Conservation (phyloP, 1,284 basidiomycete species). For the Cryptococcus sp. region DNA sequence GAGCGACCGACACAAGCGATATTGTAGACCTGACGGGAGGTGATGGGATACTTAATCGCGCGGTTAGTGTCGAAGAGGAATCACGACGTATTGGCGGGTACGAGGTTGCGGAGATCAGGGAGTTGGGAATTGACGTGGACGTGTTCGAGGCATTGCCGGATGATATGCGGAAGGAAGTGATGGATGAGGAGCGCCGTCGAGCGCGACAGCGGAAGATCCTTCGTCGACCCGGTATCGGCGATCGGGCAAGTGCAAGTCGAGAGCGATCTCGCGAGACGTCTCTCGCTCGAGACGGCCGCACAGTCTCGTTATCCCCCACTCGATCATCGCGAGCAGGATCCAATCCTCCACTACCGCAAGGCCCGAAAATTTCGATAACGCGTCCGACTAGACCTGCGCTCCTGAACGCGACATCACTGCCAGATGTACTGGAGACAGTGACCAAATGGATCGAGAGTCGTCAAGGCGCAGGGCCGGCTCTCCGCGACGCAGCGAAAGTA, state of each 20-base stretch:
- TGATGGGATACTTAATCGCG: slow-evolving; percentile 1
- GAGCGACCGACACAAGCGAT: slow-evolving; percentile 13
- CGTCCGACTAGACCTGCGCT: slow-evolving; percentile 43
- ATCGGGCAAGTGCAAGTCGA: neutral
- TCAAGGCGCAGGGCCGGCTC: slow-evolving; percentile 60
- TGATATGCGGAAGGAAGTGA: slow-evolving; percentile 69
- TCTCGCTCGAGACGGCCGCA: slow-evolving; percentile 4
- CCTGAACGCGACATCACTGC: slow-evolving; percentile 54
- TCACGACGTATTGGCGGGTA: slow-evolving; percentile 24
- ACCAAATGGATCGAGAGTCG: slow-evolving; percentile 69
- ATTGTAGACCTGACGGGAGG: slow-evolving; percentile 20
- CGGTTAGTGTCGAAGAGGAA: slow-evolving; percentile 6
- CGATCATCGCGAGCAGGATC: slow-evolving; percentile 23
- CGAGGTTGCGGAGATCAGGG: slow-evolving; percentile 59
- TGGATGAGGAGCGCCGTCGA: slow-evolving; percentile 58
- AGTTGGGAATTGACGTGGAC: slow-evolving; percentile 67
- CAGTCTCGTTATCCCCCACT: slow-evolving; percentile 26
- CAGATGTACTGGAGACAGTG: slow-evolving; percentile 68
- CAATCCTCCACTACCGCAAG: slow-evolving; percentile 14
- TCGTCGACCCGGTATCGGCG: slow-evolving; percentile 50
- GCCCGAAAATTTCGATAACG: slow-evolving; percentile 28
- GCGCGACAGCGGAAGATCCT: slow-evolving; percentile 29
- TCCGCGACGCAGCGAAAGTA: slow-evolving; percentile 70
- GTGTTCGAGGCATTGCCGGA: slow-evolving; percentile 71
- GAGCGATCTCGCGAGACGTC: slow-evolving; percentile 9